Conservation (phyloP, 192 early-diverging fungal species). For the Coemansia sp. region DNA sequence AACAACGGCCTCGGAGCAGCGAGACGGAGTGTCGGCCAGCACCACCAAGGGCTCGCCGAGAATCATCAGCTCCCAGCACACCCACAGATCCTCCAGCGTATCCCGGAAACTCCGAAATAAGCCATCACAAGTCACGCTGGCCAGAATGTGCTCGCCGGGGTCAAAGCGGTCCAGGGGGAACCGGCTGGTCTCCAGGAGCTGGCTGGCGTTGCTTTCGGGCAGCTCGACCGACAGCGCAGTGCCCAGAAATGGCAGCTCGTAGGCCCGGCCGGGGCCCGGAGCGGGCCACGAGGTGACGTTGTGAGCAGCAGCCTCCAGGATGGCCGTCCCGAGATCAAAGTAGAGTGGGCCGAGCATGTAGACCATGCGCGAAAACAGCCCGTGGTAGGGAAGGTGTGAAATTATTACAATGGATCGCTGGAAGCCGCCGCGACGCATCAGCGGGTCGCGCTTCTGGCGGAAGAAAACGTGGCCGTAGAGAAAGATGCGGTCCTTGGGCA, state of each 20-base stretch:
- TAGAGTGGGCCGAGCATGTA: conserved; percentile 73
- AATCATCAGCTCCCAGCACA: conserved; percentile 92
- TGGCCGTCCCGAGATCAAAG: conserved; percentile 74
- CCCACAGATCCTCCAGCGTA: conserved; percentile 80
- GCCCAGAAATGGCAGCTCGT: conserved; percentile 74
- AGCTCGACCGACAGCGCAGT: conserved; percentile 67
- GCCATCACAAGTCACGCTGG: conserved; percentile 63
- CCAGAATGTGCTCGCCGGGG: conserved; percentile 70
- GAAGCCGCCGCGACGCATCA: conserved; percentile 86
- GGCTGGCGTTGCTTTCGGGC: conserved; percentile 62
- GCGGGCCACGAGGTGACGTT: conserved; percentile 72
- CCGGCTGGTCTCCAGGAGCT: conserved; percentile 69
- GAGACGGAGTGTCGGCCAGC: conserved; percentile 79
- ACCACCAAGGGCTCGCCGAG: conserved; percentile 89
- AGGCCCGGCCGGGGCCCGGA: conserved; percentile 56
- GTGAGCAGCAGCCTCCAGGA: conserved; percentile 78
- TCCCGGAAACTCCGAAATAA: conserved; percentile 77
- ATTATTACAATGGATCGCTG: conserved; percentile 90
- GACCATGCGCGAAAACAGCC: conserved; percentile 76
- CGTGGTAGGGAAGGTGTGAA: conserved; percentile 85
- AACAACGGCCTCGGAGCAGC: conserved; percentile 82
- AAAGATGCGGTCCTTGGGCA: conserved; percentile 45
- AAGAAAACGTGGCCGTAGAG: conserved; percentile 92
- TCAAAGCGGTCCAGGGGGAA: conserved; percentile 67
- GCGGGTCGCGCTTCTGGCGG: conserved; percentile 82